Conservation (phyloP, 2,329 filamentous ascomycete species). For the Aspergillus transmontanensis region DNA sequence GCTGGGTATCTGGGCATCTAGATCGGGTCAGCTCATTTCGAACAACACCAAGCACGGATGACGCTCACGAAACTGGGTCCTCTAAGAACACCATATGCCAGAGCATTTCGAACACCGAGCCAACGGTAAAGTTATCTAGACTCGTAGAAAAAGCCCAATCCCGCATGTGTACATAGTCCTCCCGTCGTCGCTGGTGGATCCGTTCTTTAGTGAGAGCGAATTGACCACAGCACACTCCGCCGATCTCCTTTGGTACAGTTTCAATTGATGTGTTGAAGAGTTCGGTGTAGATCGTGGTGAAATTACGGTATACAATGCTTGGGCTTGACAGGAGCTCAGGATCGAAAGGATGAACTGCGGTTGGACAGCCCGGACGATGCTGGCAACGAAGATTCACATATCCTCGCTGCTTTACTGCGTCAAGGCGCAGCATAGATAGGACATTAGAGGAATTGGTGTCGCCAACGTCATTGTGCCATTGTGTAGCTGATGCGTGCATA, state of each 20-base stretch:
- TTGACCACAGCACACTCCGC: constrained; percentile 25
- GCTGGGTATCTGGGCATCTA: constrained; percentile 13
- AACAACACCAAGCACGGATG: neutral
- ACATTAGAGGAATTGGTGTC: constrained; percentile 23
- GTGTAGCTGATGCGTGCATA: constrained; percentile 48
- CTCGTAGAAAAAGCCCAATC: constrained; percentile 20
- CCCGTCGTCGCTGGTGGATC: constrained; percentile 19
- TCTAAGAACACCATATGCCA: constrained; percentile 29
- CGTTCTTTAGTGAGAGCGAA: constrained; percentile 26
- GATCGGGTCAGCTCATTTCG: neutral
- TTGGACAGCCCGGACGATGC: constrained; percentile 37
- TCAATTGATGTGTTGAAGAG: constrained; percentile 13
- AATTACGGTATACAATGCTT: constrained; percentile 23
- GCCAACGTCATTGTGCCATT: constrained; percentile 31
- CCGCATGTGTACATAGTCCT: constrained; percentile 25
- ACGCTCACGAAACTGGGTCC: constrained; percentile 20
- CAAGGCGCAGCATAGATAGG: constrained; percentile 28
- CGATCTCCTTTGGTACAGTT: constrained; percentile 14
- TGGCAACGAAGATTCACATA: constrained; percentile 41
- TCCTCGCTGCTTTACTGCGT: constrained; percentile 33
- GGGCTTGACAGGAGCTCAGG: constrained; percentile 24
- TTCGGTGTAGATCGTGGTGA: constrained; percentile 18
- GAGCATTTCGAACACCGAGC: constrained; percentile 26
- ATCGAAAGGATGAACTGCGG: constrained; percentile 31
- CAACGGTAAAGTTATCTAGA: constrained; percentile 21